phyloP scores from a whole-genome alignment of 306 rosid species.

The Cercis canadensis region DNA sequence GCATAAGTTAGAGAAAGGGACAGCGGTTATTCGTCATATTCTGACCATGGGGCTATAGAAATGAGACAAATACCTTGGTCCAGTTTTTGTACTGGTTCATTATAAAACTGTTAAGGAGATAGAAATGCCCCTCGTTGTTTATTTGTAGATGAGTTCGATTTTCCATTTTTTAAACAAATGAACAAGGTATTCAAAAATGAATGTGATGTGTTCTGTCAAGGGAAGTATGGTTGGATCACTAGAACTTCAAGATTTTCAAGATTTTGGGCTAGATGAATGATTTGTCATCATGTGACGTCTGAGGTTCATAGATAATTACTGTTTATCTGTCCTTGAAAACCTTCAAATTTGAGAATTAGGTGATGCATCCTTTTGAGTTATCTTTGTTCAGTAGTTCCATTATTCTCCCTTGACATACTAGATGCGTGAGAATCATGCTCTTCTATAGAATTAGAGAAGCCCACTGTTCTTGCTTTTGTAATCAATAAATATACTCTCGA shows the following conservation, averaged over 20 bases:
- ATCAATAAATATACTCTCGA: slow-evolving; percentile 10
- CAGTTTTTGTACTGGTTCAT: too few species aligned
- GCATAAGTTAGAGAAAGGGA: not conserved
- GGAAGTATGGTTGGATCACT: not conserved
- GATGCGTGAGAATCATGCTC: too few species aligned
- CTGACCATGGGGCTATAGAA: too few species aligned
- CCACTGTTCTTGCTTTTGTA: not conserved
- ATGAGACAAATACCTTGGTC: too few species aligned
- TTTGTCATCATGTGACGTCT: not conserved
- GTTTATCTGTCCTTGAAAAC: not conserved
- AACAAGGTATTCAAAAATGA: not conserved
- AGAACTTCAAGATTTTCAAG: slow-evolving; percentile 3
- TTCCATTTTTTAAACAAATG: not conserved
- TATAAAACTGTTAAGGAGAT: not conserved
- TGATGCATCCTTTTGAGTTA: not conserved
- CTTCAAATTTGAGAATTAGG: not conserved
- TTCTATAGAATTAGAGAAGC: not conserved
- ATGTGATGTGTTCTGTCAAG: not conserved
- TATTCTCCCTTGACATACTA: not conserved
- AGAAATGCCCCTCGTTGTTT: not conserved
- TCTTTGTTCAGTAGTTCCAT: slow-evolving; percentile 7
- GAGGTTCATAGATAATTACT: not conserved
- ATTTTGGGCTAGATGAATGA: not conserved
- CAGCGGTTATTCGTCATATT: not conserved
- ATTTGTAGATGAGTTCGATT: not conserved